Conservation (phyloP, 306 rosid genomes). For the Sindora glabra region DNA sequence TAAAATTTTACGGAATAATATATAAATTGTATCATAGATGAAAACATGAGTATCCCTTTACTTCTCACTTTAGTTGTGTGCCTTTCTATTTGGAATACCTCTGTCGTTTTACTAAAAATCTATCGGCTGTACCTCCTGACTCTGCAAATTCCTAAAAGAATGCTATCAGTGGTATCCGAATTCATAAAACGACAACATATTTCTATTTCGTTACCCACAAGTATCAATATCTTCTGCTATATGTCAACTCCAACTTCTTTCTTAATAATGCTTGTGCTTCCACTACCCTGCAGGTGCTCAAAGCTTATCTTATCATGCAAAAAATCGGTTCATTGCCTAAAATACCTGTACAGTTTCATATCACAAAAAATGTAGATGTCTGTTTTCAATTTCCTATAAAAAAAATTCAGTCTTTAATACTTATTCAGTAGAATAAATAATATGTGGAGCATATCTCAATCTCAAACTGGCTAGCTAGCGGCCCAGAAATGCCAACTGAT, state of each 20-base stretch:
- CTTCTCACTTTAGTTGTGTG: not conserved
- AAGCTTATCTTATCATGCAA: no score
- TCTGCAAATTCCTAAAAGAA: not conserved
- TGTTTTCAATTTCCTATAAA: not conserved
- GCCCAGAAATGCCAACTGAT: conserved; percentile 6
- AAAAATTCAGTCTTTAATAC: not conserved
- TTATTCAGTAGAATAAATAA: conserved; percentile 1
- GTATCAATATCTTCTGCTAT: conserved; percentile 4
- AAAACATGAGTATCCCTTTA: not conserved
- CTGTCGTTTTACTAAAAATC: not conserved
- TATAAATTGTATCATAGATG: not conserved
- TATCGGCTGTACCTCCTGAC: not conserved
- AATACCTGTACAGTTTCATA: not conserved
- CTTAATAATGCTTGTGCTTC: conserved; percentile 18
- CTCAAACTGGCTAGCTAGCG: conserved; percentile 4
- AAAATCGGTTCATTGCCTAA: no score
- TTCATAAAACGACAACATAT: not conserved
- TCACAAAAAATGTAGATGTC: conserved; percentile 1
- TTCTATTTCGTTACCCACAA: not conserved
- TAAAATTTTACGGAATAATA: no score
- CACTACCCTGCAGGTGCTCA: conserved; percentile 10
- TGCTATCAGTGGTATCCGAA: not conserved
- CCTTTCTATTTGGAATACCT: not conserved
- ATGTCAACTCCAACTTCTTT: not conserved
- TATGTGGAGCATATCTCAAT: conserved; percentile 3